Evolutionary conservation across 192 early-diverging fungal species (phyloP), one percentile per base, ranked within the genome.

Genomic region (Dissophora globulifera): DNA sequence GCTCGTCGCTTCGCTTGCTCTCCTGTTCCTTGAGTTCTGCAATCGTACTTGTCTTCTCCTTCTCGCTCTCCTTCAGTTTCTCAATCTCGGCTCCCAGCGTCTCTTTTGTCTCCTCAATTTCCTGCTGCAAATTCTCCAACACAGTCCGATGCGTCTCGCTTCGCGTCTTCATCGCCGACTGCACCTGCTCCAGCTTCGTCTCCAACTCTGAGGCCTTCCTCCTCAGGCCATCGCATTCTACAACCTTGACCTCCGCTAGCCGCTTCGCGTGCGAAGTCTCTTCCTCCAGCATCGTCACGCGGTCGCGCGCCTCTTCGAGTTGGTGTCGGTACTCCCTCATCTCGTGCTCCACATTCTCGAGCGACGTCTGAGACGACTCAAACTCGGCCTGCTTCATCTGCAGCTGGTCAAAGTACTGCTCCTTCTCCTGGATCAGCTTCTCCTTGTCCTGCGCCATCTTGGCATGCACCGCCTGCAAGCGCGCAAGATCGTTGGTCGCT

Each of bases 351-450:
- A 86, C 66, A 51, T 86, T 83, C 52, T 87, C 85, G 0, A 90
- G 58, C 19, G 76, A 80, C 10, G 72, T 83, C 58, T 88, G 86
- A 12, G 86, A 88, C 17, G 82, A 84, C 59, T 88, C 86, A 58
- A 84, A 85, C 64, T 88, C 84, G 12, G 86, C 86, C 41, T 84
- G 81, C 60, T 84, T 88, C 35, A 84, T 74, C 48, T 88, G 86
- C 6, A 86, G 72, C 40, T 88, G 81, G 43, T 88, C 86, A 79
- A 83, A 84, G 54, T 81, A 61, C 40, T 59, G 48, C 8, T 84
- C 78, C 63, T 82, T 84, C 56, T 80, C 76, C 19, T 83, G 75
- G 4, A 71, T 53, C 27, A 78, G 57, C 59, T 85, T 84, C 41
- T 79, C 80, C 42, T 80, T 75, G 48, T 86, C 80, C 63, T 76